These are phyloP conservation scores for Hyphodiscus hymeniophilus DNA, from an alignment of 495 filamentous ascomycete species.

Conservation along the genomic window DNA sequence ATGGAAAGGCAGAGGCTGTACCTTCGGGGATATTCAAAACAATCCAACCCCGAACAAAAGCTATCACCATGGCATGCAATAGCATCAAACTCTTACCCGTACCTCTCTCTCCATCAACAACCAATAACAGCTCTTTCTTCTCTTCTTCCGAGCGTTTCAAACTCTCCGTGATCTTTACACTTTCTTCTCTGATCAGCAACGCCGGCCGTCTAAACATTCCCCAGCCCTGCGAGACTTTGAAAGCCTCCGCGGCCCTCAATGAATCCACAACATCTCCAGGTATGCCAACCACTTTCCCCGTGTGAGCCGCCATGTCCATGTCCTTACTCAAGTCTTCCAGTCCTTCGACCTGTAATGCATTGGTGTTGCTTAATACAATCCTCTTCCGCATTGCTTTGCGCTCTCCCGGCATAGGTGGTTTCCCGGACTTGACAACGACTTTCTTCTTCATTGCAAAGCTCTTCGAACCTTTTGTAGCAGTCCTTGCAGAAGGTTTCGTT, in stretches of 20 bases:
- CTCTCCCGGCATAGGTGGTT: slow-evolving; percentile 63
- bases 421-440: slow-evolving; percentile 33
- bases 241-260: slow-evolving; percentile 74
- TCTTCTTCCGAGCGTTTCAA: slow-evolving; percentile 44
- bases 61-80: slow-evolving; percentile 78
- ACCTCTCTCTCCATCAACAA: slow-evolving; percentile 65
- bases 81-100: slow-evolving; percentile 81
- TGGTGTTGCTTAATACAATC: slow-evolving; percentile 86
- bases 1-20: slow-evolving; percentile 29
- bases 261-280: slow-evolving; percentile 64
- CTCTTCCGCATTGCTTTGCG: slow-evolving; percentile 80
- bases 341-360: slow-evolving; percentile 67
- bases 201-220: slow-evolving; percentile 72
- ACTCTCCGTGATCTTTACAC: slow-evolving; percentile 55
- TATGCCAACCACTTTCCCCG: slow-evolving; percentile 60
- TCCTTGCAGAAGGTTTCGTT: slow-evolving; percentile 28
- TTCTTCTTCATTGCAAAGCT: slow-evolving; percentile 44
- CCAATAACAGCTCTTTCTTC: slow-evolving; percentile 51
- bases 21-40: slow-evolving; percentile 90
- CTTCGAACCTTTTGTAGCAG: slow-evolving; percentile 26
- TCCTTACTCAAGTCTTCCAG: slow-evolving; percentile 51
- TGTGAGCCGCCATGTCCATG: slow-evolving; percentile 29
- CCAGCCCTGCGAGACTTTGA: slow-evolving; percentile 90
- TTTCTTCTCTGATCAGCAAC: slow-evolving; percentile 65
- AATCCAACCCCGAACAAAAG: slow-evolving; percentile 74